Evolutionary conservation across 208 protist genomes (phyloP), one percentile per base, ranked within the genome.

Genomic region (Wallacemonas collosoma): DNA sequence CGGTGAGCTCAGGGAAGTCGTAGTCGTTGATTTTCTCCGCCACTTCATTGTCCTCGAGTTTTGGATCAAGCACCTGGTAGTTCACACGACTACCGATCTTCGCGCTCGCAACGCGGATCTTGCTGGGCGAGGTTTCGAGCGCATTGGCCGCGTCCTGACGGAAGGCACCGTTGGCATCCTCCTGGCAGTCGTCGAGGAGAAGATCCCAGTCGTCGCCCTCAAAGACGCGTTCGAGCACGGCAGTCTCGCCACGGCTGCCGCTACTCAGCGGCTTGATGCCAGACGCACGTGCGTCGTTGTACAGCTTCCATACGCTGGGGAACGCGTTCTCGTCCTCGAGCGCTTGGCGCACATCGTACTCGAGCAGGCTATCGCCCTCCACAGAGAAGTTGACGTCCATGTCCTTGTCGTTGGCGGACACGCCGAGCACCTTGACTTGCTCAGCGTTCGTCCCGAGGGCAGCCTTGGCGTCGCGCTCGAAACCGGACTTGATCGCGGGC

Each of bases 161-260:
- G 72, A 93, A 93, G 45, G 80, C 77, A 26, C 15, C 58, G 57
- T 79, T 44, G 40, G 86, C 43, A 36, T 57, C 47, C 53, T 71
- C 58, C 7, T 58, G 72, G 40, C 73, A 48, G 8, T 71, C 68
- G 3, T 71, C 76, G 14, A 86, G n/a, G 15, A 90, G 68, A 17
- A 65, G 44, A 35, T 76, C 67, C 85, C 85, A 93, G 68, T 83
- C 85, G 54, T 88, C 84, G 36, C 85, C 80, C 44, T 55, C 62
- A 51, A 91, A 81, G 35, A 71, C 44, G 61, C 71, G 77, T 36
- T 72, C 56, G 15, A 55, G 78, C 70, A 82, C n/a, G 41, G 35
- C 38, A 6, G 56, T 62, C 56, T 62, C 56, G 36, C 56, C 56
- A 17, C 56, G 15, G 15, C 56, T 4, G 56, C 56, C 56, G 56